Conservation (phyloP, 2,329 filamentous ascomycete genomes). For the Chaetothyriales sp. region DNA sequence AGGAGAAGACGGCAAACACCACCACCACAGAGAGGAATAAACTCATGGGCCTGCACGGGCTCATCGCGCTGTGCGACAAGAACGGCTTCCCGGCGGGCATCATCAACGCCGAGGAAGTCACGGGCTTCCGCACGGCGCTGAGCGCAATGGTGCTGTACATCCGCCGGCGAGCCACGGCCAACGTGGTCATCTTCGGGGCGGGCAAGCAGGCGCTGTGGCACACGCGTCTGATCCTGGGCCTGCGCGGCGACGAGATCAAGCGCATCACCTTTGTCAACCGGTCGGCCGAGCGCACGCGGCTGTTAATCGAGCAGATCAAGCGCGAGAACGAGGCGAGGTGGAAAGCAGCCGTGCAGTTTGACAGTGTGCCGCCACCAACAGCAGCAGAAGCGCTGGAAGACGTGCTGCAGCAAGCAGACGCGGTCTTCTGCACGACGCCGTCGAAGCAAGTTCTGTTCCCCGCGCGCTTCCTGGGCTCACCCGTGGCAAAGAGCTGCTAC, state of each 20-base stretch:
- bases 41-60: constrained; percentile 39
- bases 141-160: constrained; percentile 42
- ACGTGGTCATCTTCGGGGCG: constrained; percentile 33
- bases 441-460: constrained; percentile 31
- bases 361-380: constrained; percentile 46
- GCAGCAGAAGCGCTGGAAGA: constrained; percentile 17
- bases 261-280: constrained; percentile 68
- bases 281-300: constrained; percentile 41
- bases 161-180: constrained; percentile 6
- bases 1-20: too few relatives aligned
- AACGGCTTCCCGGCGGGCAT: constrained; percentile 50
- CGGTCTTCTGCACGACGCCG: constrained; percentile 37
- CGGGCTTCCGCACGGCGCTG: constrained; percentile 66
- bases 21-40: too few relatives aligned
- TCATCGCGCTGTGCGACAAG: constrained; percentile 52
- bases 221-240: constrained; percentile 35
- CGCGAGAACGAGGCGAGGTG: constrained; percentile 24
- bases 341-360: constrained; percentile 22
- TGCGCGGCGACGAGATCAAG: constrained; percentile 28
- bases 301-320: constrained; percentile 24
- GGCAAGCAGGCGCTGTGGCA: constrained; percentile 38
- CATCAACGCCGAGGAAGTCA: constrained; percentile 58
- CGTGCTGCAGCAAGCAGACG: constrained; percentile 24
- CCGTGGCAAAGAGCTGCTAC: constrained; percentile 31
- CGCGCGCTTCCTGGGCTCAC: constrained; percentile 22